Percentiles rank a stretch among this genome's conserved stretches.
phyloP scores from a whole-genome alignment of 2,329 filamentous ascomycete genomes.

The Cladosporium austrohemisphaericum region DNA sequence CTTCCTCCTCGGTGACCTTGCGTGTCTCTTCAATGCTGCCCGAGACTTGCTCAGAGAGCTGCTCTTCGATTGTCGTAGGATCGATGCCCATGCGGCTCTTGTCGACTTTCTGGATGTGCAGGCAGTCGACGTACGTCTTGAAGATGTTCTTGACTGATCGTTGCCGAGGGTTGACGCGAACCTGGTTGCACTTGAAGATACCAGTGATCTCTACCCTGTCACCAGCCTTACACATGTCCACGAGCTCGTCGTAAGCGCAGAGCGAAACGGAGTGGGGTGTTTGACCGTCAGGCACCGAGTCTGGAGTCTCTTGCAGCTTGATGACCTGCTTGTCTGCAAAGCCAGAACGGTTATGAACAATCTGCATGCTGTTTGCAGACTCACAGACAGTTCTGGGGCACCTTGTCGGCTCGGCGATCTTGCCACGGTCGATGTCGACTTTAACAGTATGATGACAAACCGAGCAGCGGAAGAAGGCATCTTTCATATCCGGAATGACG shows the following conservation, averaged over 20 bases:
- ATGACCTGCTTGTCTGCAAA: conserved; percentile 99
- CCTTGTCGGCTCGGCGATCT: conserved; percentile 88
- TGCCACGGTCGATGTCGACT: conserved; percentile 89
- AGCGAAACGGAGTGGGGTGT: conserved; percentile 96
- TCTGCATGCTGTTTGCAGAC: conserved; percentile 93
- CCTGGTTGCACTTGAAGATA: conserved; percentile 91
- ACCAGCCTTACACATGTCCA: conserved; percentile 97
- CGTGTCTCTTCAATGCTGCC: conserved; percentile 78
- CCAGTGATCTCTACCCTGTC: conserved; percentile 93
- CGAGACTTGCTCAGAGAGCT: conserved; percentile 67
- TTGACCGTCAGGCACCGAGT: conserved; percentile 89
- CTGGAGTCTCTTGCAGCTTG: conserved; percentile 95
- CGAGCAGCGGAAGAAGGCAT: conserved; percentile 94
- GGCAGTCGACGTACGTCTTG: conserved; percentile 94
- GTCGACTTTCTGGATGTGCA: conserved; percentile 95
- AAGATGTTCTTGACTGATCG: conserved; percentile 90
- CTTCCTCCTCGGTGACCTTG: conserved; percentile 79
- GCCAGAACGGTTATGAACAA: conserved; percentile 89
- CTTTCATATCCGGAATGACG: conserved; percentile 98
- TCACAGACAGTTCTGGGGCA: conserved; percentile 80
- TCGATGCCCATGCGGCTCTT: conserved; percentile 92
- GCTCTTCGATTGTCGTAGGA: conserved; percentile 78
- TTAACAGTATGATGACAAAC: conserved; percentile 88
- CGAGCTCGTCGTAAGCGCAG: conserved; percentile 93
- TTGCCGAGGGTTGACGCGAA: conserved; percentile 90